Evolutionary conservation across 139 green algal species (phyloP), one percentile per base, ranked within the genome.

Genomic region (Coelastrella sp.): DNA sequence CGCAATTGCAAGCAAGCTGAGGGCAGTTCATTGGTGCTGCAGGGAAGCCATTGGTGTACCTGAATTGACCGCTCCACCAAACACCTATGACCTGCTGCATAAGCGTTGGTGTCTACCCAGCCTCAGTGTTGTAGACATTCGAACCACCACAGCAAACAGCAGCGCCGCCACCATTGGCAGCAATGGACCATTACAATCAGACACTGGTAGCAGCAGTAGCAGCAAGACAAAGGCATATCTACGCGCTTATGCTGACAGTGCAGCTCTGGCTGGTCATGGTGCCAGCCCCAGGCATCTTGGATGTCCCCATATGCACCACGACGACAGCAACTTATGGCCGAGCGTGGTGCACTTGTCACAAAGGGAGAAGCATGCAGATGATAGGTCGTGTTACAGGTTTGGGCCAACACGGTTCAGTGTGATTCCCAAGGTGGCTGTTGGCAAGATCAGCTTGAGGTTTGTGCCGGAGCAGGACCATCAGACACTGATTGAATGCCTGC

Each of bases 361-460:
- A 2, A 45, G 45, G 30, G 30, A 80, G 30, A 66, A 80, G 72
- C 48, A 66, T n/a, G 45, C 72, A 50, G 72, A 80, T 80, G 72
- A 80, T 13, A 32, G 72, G 3, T 80, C 72, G 0, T 80, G 72
- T 30, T 80, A 80, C 45, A 62, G 88, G 40, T 98, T 98, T 87
- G 96, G 96, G 19, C 96, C 96, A 41, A 98, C 96, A 5, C 92
- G 96, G 57, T 99, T 98, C 91, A 97, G 91, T 27, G 94, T 98
- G 38, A 97, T 99, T 62, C 97, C 97, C n/a, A 87, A 93, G 83
- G 75, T 81, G 32, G 79, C 89, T 48, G 87, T 85, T 21, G 80
- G 80, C 21, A 86, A 85, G 45, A 45, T 88, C 21, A 88, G 78
- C 34, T 74, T 93, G 27, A 86, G 93, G 15, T 94, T 94, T 81